Evolutionary conservation across 371 early-diverging fungal species (phyloP).

Genomic region (Mortierella sp.): DNA sequence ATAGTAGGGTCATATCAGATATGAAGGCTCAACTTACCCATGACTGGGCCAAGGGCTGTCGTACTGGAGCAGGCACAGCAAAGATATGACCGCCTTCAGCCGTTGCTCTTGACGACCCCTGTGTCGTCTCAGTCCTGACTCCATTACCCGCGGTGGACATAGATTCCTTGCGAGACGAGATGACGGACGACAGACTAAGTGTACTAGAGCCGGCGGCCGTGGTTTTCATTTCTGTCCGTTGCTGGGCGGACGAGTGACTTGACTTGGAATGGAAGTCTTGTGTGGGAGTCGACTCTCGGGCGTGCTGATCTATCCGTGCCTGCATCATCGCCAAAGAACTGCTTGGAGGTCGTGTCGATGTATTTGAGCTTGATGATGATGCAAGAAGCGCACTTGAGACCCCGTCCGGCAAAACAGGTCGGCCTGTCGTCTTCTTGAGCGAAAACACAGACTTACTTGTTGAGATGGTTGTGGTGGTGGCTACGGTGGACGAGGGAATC

Average conservation of each 20-base stretch:
- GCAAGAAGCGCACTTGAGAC: conserved; percentile 21
- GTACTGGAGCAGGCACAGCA: conserved; percentile 7
- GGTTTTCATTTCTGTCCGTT: not conserved
- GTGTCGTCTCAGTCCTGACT: not conserved
- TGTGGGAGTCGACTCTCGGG: conserved; percentile 1
- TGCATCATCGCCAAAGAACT: conserved; percentile 26
- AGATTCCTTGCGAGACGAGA: conserved; percentile 6
- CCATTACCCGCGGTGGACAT: not conserved
- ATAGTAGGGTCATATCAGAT: no score
- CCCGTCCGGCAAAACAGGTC: conserved; percentile 35
- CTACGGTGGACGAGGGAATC: not conserved
- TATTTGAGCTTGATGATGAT: conserved; percentile 5
- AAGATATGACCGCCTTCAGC: not conserved
- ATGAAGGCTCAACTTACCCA: not conserved
- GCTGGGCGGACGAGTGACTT: not conserved
- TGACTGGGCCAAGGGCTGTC: not conserved
- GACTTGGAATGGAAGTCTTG: not conserved
- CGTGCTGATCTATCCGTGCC: conserved; percentile 8
- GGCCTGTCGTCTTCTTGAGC: conserved; percentile 22
- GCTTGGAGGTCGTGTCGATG: not conserved
- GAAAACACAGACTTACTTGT: conserved; percentile 19
- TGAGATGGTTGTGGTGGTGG: not conserved
- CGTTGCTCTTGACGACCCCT: not conserved
- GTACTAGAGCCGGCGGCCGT: not conserved
- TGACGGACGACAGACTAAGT: not conserved